phyloP scores from a whole-genome alignment of 2,329 filamentous ascomycete genomes.

The Thielaviopsis ethacetica region DNA sequence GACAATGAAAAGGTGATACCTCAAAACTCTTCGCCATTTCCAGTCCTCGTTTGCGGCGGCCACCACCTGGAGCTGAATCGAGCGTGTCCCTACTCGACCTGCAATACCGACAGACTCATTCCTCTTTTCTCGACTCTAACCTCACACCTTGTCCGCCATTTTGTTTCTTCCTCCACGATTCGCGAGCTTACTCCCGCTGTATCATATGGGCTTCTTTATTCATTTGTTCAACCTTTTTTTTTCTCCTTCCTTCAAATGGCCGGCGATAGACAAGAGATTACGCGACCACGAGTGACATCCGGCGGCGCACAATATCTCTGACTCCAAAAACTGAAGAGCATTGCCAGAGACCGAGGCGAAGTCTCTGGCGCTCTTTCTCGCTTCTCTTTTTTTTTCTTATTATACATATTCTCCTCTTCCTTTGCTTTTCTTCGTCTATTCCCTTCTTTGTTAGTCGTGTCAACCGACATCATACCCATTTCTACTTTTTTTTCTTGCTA shows the following conservation, averaged over 20 bases:
- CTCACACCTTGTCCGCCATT: not conserved
- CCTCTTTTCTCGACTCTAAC: not conserved
- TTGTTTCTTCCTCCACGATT: not conserved
- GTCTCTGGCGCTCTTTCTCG: not conserved
- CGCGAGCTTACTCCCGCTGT: not conserved
- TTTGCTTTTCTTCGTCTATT: not conserved
- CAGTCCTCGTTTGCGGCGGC: not conserved
- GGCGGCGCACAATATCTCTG: not conserved
- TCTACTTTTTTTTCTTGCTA: not conserved
- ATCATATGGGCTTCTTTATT: not conserved
- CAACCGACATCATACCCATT: not conserved
- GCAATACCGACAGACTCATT: not conserved
- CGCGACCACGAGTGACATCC: not conserved
- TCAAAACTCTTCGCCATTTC: not conserved
- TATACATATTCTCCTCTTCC: not conserved
- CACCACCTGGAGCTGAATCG: not conserved
- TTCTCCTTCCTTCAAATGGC: not conserved
- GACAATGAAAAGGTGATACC: not conserved
- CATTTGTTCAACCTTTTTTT: not conserved
- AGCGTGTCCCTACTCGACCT: not conserved
- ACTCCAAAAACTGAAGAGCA: not conserved
- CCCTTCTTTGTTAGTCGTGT: not conserved
- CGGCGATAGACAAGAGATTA: not conserved
- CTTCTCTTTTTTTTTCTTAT: not conserved
- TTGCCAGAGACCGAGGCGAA: not conserved